Percentiles rank a stretch among this genome's conserved stretches.
phyloP scores from a whole-genome alignment of 176 grass and related monocot species.

The Cenchrus fungigraminus region DNA sequence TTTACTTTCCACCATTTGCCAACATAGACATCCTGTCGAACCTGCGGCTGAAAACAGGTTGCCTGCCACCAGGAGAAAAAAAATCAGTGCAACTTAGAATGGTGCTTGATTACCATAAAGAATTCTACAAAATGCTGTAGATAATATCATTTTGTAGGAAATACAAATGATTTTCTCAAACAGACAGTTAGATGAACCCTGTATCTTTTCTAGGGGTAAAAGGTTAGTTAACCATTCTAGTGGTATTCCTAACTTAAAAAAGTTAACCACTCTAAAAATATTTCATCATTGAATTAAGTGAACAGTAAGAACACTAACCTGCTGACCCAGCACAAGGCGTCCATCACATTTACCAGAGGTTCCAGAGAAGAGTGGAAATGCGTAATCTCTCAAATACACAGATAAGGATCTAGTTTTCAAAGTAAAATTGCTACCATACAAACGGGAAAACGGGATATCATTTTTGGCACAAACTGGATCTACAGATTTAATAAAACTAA shows the following conservation, averaged over 20 bases:
- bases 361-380: conserved; percentile 84
- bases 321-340: conserved; percentile 87
- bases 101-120: conserved; percentile 31
- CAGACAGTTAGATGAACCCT: conserved; percentile 3
- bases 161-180: conserved; percentile 15
- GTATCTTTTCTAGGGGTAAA: conserved; percentile 12
- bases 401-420: conserved; percentile 78
- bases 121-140: not conserved
- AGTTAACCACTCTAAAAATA: not conserved
- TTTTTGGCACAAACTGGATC: conserved; percentile 81
- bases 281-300: not conserved
- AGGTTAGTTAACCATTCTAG: conserved; percentile 27
- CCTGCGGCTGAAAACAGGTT: conserved; percentile 93
- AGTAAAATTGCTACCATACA: conserved; percentile 92
- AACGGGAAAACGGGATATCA: conserved; percentile 87
- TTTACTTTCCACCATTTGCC: conserved; percentile 96
- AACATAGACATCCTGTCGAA: conserved; percentile 86
- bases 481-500: conserved; percentile 74
- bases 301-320: conserved; percentile 57
- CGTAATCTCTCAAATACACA: conserved; percentile 75
- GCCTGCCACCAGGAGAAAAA: conserved; percentile 60
- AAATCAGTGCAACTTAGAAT: conserved; percentile 30
- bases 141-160: conserved; percentile 30
- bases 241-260: conserved; percentile 18
- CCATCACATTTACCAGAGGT: conserved; percentile 93